These are phyloP conservation scores for Phanerochaete carnosa DNA, from an alignment of 768 basidiomycete genomes.

Conservation along the genomic window DNA sequence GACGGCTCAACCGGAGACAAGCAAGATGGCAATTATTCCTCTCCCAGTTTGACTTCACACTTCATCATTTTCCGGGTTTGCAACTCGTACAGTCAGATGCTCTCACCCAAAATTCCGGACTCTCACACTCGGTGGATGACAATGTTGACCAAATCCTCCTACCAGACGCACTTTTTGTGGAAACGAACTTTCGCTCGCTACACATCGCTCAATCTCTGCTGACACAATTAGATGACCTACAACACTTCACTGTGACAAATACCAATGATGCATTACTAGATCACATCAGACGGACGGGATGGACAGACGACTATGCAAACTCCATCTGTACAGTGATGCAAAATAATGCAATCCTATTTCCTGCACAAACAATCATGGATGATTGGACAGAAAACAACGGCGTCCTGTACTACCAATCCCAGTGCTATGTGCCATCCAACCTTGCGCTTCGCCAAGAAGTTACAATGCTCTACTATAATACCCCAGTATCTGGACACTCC, in stretches of 20 bases:
- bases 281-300: too few species aligned
- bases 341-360: conserved; percentile 19
- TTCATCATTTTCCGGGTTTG: conserved; percentile 7
- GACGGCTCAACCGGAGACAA: conserved; percentile 28
- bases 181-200: neutral
- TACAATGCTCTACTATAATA: conserved; percentile 22
- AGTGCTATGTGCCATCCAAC: neutral
- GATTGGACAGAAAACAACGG: neutral
- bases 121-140: neutral
- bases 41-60: conserved; percentile 15
- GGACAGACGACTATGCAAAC: too few species aligned
- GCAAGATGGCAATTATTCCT: conserved; percentile 27
- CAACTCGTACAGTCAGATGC: conserved; percentile 6
- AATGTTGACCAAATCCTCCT: neutral
- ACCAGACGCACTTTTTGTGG: neutral
- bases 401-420: neutral
- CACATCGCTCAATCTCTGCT: neutral
- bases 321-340: conserved; percentile 5
- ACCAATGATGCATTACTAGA: neutral
- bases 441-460: neutral
- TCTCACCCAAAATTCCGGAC: conserved; percentile 1
- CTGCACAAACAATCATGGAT: conserved; percentile 1
- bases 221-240: too few species aligned
- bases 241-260: neutral
- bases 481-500: conserved; percentile 24